Conservation (phyloP, 2,329 filamentous ascomycete genomes). For the Gaeumannomyces tritici region DNA sequence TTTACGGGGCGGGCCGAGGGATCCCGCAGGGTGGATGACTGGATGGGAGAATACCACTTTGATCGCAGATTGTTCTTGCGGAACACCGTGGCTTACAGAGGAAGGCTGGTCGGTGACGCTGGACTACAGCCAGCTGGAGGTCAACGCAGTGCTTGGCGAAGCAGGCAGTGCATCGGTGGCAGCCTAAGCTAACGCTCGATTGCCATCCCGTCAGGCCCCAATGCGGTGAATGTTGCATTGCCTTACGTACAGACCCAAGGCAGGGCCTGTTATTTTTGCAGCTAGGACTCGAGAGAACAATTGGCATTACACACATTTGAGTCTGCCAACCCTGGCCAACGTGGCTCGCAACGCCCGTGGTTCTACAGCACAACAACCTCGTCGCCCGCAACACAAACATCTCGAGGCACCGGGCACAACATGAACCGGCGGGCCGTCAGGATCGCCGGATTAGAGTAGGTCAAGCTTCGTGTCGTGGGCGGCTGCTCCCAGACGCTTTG, state of each 20-base stretch:
- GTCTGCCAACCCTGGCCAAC: background rate
- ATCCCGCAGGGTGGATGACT: background rate
- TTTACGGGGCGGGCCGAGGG: background rate
- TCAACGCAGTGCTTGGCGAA: too few species aligned
- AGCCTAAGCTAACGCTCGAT: too few species aligned
- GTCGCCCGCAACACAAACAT: background rate
- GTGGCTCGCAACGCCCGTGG: too few species aligned
- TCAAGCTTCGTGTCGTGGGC: background rate
- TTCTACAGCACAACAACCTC: background rate
- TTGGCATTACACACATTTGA: background rate
- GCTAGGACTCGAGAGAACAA: background rate
- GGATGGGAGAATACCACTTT: background rate
- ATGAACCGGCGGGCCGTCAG: background rate
- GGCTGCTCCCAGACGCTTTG: too few species aligned
- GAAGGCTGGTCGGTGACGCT: too few species aligned
- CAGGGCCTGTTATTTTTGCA: background rate
- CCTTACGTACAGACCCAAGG: background rate
- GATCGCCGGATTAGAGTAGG: background rate
- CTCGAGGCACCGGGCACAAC: background rate
- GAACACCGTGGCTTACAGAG: too few species aligned
- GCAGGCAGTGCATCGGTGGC: too few species aligned
- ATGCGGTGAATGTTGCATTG: background rate
- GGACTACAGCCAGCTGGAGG: too few species aligned
- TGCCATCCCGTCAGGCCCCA: too few species aligned
- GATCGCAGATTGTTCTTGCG: background rate